Evolutionary conservation across 768 basidiomycete genomes (phyloP).

Genomic region (Pseudohyphozyma bogoriensis): DNA sequence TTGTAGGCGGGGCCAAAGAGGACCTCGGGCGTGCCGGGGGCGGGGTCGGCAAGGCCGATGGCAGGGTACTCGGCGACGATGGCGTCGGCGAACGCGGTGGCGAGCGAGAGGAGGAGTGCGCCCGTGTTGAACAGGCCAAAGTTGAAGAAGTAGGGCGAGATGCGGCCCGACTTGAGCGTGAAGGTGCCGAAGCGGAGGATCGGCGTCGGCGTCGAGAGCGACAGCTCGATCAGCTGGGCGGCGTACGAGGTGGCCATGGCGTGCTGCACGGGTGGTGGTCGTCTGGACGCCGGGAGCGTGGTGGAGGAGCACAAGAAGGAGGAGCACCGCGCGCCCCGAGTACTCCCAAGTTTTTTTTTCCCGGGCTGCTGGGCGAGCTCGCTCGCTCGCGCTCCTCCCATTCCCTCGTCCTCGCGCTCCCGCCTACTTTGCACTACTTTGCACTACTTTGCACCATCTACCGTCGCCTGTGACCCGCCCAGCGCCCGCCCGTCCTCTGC

Average conservation of each 20-base stretch:
- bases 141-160: slow-evolving; percentile 96
- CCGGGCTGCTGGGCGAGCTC: too few relatives aligned
- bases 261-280: too few relatives aligned
- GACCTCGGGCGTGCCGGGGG: slow-evolving; percentile 45
- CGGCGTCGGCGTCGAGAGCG: slow-evolving; percentile 36
- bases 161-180: slow-evolving; percentile 83
- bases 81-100: slow-evolving; percentile 71
- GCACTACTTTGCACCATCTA: too few relatives aligned
- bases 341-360: too few relatives aligned
- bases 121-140: slow-evolving; percentile 80
- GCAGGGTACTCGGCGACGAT: slow-evolving; percentile 48
- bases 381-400: too few relatives aligned
- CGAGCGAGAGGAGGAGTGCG: slow-evolving; percentile 62
- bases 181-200: slow-evolving; percentile 67
- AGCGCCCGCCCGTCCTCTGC: too few relatives aligned
- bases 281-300: too few relatives aligned
- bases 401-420: too few relatives aligned
- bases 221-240: slow-evolving; percentile 31
- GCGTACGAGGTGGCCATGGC: slow-evolving; percentile 13
- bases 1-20: slow-evolving; percentile 97
- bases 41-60: slow-evolving; percentile 39
- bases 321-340: too few relatives aligned
- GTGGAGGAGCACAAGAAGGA: too few relatives aligned
- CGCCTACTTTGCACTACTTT: too few relatives aligned
- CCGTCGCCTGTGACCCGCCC: too few relatives aligned